Base-by-base conservation (phyloP, 2,329 filamentous ascomycete genomes). In the Rutstroemia sp. region DNA sequence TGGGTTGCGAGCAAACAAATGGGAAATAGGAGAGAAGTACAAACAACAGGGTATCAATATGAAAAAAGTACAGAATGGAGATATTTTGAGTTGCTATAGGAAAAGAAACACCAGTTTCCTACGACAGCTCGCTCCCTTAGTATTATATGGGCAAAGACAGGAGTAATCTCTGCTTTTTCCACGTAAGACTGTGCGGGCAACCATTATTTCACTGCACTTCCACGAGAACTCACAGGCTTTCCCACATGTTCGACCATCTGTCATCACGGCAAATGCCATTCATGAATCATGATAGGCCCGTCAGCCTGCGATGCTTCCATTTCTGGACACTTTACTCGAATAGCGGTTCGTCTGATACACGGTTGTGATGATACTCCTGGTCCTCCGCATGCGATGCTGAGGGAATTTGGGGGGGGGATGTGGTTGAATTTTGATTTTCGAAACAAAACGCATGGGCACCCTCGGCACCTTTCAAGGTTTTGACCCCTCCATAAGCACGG, bases 371-470 rank as follows among this genome's bases (percentile, higher is more conserved):
- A 48, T 38, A 16, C n/a, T 30, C 17, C 19, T 34, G 39, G 21
- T 38, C 17, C 6, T 27, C 30, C n/a, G 49, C 40, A 38, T 44
- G 39, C 42, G 21, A 10, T 44, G 7, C 7, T 44, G 21, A n/a
- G 21, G 14, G 21, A 44, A 44, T 27, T 27, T 19, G 19, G 19
- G 23, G 25, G 25, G 36, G 40, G 38, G n/a, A 30, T 47, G 27
- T 53, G 27, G 16, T 46, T 17, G 17, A 23, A 34, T 14, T 44
- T 23, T 45, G 16, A 12, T 39, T 17, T 53, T 39, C 51, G 51
- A 54, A 54, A 54, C 42, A 38, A 47, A 48, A 54, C 30, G 51
- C 51, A 54, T 16, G 40, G 51, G 39, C 25, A 19, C 19, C 19
- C 19, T n/a, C n/a, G 19, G 19, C 19, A 8, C 17, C 19, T 53